Evolutionary conservation across 768 basidiomycete genomes (phyloP).

Genomic region (Cystobasidium tubakii): DNA sequence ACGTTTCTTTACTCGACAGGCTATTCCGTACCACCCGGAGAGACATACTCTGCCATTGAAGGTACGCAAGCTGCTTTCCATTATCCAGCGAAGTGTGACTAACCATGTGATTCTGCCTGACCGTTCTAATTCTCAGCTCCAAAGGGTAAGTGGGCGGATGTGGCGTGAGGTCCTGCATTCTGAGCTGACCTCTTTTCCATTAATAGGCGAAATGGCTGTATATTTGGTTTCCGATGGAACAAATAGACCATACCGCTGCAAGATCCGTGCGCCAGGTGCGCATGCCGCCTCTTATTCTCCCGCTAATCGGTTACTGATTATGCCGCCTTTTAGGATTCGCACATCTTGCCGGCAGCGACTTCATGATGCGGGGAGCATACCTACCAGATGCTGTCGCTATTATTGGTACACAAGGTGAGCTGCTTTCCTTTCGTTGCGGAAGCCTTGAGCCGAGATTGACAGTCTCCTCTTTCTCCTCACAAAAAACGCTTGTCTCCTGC

Average conservation of each 20-base stretch:
- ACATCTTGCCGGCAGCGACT: constrained; percentile 90
- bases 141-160: neutral
- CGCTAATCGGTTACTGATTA: neutral
- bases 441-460: too few species aligned
- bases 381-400: constrained; percentile 76
- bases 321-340: constrained; percentile 41
- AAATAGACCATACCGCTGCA: constrained; percentile 92
- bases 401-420: constrained; percentile 64
- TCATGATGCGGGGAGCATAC: constrained; percentile 67
- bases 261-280: constrained; percentile 83
- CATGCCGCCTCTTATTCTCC: constrained; percentile 57
- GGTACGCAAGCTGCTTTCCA: constrained; percentile 76
- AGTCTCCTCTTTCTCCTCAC: too few species aligned
- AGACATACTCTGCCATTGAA: constrained; percentile 80
- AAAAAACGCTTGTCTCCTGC: too few species aligned
- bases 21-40: constrained; percentile 84
- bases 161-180: too few species aligned
- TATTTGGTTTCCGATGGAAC: constrained; percentile 96
- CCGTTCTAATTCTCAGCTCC: neutral
- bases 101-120: too few species aligned
- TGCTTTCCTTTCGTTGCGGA: constrained; percentile 57
- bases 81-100: too few species aligned
- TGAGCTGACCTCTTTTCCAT: constrained; percentile 56
- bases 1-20: too few species aligned
- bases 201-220: constrained; percentile 97